These are phyloP conservation scores for Wickerhamiella shivajii DNA, from an alignment of 805 yeast species.

Conservation along the genomic window DNA sequence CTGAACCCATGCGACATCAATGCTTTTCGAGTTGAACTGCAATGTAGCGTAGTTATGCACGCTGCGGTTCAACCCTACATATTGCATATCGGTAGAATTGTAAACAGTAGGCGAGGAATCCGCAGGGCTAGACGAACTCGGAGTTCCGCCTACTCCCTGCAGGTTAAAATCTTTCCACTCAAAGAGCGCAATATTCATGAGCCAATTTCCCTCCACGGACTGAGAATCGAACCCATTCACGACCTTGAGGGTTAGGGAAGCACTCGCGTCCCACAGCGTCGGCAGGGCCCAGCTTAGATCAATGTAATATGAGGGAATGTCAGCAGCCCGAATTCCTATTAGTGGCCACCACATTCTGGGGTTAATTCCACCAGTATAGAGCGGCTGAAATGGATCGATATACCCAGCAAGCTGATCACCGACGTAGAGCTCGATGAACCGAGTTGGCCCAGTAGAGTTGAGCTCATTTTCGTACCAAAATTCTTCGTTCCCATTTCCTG, in stretches of 20 bases:
- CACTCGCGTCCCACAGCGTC: constrained; percentile 37
- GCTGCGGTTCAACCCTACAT: too few relatives aligned
- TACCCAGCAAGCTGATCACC: constrained; percentile 45
- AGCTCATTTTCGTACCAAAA: constrained; percentile 47
- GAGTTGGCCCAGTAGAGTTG: constrained; percentile 18
- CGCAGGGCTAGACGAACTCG: too few relatives aligned
- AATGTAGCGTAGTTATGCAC: too few relatives aligned
- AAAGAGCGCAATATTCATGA: constrained; percentile 21
- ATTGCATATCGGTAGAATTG: constrained; percentile 51
- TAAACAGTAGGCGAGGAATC: constrained; percentile 50
- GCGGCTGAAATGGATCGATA: constrained; percentile 53
- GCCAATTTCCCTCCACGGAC: constrained; percentile 20
- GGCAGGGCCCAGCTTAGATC: constrained; percentile 63
- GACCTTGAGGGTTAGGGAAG: constrained; percentile 38
- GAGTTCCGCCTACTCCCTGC: constrained; percentile 19
- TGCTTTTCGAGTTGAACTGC: too few relatives aligned
- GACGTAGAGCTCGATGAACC: constrained; percentile 48
- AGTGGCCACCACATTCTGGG: constrained; percentile 73
- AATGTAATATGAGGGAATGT: constrained; percentile 50
- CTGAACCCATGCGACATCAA: too few relatives aligned
- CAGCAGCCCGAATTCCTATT: constrained; percentile 61
- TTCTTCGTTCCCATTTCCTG: constrained; percentile 71
- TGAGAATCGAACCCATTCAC: constrained; percentile 20
- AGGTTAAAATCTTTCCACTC: constrained; percentile 20
- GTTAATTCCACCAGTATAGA: constrained; percentile 71